These are phyloP conservation scores for Dispira simplex DNA, from an alignment of 192 early-diverging fungal genomes.

Conservation along the genomic window DNA sequence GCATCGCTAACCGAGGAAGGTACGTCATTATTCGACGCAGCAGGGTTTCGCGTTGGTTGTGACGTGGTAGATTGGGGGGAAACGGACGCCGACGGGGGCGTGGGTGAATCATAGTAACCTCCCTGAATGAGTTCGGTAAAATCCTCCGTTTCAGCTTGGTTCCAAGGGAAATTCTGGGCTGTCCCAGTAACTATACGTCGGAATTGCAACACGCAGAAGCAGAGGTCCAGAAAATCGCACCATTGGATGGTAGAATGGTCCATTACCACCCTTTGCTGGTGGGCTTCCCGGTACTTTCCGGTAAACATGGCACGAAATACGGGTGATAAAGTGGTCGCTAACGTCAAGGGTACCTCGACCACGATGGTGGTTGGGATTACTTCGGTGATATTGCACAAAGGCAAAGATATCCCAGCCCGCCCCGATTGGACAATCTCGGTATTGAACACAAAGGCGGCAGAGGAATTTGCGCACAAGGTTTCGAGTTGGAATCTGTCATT, in stretches of 20 bases:
- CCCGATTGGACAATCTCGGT: too few relatives aligned
- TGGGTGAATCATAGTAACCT: not conserved
- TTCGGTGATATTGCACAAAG: too few relatives aligned
- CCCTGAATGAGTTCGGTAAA: not conserved
- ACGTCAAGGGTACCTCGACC: not conserved
- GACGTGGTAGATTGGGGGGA: too few relatives aligned
- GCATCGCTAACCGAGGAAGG: too few relatives aligned
- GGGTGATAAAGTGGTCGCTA: not conserved
- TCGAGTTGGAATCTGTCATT: not conserved
- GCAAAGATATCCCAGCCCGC: too few relatives aligned
- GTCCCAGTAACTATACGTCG: not conserved
- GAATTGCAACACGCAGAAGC: not conserved
- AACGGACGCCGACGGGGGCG: too few relatives aligned
- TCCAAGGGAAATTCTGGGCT: not conserved
- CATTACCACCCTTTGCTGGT: not conserved
- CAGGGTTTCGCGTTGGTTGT: too few relatives aligned
- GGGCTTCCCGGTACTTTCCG: not conserved
- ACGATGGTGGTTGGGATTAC: not conserved
- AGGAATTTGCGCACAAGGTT: not conserved
- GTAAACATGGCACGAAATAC: not conserved
- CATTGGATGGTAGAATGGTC: not conserved
- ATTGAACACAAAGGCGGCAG: not conserved
- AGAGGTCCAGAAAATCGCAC: not conserved
- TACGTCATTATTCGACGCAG: too few relatives aligned
- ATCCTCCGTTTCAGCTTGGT: not conserved